Evolutionary conservation across 331 rosid species (phyloP).

Genomic region (Pyracantha coccinea): DNA sequence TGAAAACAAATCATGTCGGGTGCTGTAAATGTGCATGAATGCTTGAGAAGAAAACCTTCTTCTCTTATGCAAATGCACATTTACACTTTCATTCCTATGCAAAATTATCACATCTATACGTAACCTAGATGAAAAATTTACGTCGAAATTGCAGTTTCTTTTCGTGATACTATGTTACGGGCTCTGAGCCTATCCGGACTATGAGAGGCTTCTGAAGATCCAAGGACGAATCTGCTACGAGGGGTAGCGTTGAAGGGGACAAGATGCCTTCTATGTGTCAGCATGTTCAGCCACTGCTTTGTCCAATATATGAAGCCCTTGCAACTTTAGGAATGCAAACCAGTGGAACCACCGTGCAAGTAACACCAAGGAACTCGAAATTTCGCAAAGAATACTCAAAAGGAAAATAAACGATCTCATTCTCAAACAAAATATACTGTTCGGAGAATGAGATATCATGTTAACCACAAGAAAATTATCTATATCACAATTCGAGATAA

Average conservation of each 20-base stretch:
- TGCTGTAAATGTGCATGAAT: background rate
- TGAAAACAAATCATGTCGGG: too few relatives aligned
- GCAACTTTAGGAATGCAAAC: conserved; percentile 33
- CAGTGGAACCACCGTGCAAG: conserved; percentile 19
- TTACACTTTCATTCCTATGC: conserved; percentile 1
- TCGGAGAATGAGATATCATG: background rate
- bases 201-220: conserved; percentile 23
- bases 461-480: too few relatives aligned
- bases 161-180: conserved; percentile 13
- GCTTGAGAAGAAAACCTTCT: background rate
- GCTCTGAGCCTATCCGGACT: conserved; percentile 17
- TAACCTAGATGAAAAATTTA: conserved; percentile 3
- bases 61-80: background rate
- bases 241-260: conserved; percentile 16
- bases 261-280: conserved; percentile 14
- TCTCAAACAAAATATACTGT: background rate
- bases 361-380: background rate
- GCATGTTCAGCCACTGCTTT: conserved; percentile 29
- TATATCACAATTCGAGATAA: background rate
- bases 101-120: background rate
- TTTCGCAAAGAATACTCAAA: background rate
- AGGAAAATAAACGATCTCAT: background rate
- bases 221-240: background rate
- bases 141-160: conserved; percentile 3
- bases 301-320: conserved; percentile 23